A percentile compares a stretch with the other conserved stretches of the same genome.
Evolutionary conservation across 192 early-diverging fungal genomes (phyloP).

Genomic region (Endogone sp.): DNA sequence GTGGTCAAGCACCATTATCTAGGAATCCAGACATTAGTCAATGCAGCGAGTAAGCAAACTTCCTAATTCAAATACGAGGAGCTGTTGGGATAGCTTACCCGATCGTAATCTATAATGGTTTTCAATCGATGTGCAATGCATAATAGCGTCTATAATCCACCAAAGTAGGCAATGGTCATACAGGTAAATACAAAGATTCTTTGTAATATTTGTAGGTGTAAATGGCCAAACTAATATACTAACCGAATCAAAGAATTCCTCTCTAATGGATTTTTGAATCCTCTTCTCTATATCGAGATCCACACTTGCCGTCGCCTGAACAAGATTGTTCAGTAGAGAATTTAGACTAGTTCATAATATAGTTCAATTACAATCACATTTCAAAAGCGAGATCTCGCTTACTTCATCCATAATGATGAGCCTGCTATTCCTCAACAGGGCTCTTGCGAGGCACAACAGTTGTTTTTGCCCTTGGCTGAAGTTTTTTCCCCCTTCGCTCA

Average conservation of each 20-base stretch:
- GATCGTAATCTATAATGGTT: slow-evolving; percentile 53
- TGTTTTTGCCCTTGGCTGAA: slow-evolving; percentile 74
- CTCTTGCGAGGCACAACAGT: slow-evolving; percentile 67
- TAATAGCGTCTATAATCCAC: slow-evolving; percentile 24
- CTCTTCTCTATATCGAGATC: slow-evolving; percentile 78
- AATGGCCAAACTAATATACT: too few species aligned
- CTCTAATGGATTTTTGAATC: slow-evolving; percentile 82
- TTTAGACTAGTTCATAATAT: background rate
- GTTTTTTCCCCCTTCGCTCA: slow-evolving; percentile 75
- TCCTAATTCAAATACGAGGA: background rate
- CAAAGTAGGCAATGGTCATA: background rate
- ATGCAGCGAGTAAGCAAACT: background rate
- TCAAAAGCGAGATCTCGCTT: slow-evolving; percentile 26
- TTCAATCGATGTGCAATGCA: slow-evolving; percentile 50
- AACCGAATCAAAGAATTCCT: slow-evolving; percentile 58
- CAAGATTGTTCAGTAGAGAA: slow-evolving; percentile 27
- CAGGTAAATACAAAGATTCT: background rate
- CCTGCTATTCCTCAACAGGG: slow-evolving; percentile 55
- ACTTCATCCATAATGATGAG: slow-evolving; percentile 84
- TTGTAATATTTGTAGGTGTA: too few species aligned
- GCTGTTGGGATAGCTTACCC: slow-evolving; percentile 5
- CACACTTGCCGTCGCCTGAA: slow-evolving; percentile 81
- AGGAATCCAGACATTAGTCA: too few species aligned
- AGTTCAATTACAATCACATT: background rate
- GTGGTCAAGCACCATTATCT: slow-evolving; percentile 63